A percentile compares a stretch with the other conserved stretches of the same genome.
phyloP scores from a whole-genome alignment of 805 yeast genomes.

The Metschnikowia bowlesiae region DNA sequence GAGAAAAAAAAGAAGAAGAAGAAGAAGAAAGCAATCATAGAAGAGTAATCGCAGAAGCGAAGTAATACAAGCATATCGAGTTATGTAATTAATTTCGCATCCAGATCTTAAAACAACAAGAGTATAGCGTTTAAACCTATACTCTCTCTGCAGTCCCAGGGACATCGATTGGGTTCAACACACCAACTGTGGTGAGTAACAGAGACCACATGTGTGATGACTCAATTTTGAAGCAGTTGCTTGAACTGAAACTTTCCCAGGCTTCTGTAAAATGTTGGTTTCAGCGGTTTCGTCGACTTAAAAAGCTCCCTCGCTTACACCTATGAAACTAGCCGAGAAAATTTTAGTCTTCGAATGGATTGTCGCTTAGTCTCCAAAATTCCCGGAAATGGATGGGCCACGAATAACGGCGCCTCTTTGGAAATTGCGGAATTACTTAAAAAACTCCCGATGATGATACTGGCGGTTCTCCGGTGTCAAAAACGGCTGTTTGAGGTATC shows the following conservation, averaged over 20 bases:
- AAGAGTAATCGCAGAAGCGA: conserved; percentile 18
- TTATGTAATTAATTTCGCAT: neutral
- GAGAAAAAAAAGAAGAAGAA: conserved; percentile 35
- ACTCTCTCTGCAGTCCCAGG: conserved; percentile 43
- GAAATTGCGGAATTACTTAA: conserved; percentile 45
- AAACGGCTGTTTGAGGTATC: too few relatives aligned
- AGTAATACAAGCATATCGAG: neutral
- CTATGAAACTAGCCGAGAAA: conserved; percentile 55
- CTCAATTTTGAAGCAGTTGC: conserved; percentile 39
- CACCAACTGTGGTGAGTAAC: conserved; percentile 58
- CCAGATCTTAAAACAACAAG: neutral
- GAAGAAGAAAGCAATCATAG: conserved; percentile 36
- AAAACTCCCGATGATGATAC: conserved; percentile 27
- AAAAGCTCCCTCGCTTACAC: conserved; percentile 43
- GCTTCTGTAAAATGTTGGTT: conserved; percentile 27
- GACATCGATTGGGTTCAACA: conserved; percentile 61
- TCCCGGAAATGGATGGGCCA: conserved; percentile 58
- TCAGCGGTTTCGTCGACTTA: conserved; percentile 19
- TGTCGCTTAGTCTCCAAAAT: conserved; percentile 1
- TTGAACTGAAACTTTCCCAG: conserved; percentile 32
- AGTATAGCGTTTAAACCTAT: conserved; percentile 9
- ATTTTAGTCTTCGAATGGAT: too few relatives aligned
- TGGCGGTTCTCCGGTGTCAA: too few relatives aligned
- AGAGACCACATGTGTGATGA: conserved; percentile 51
- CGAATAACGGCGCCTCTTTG: conserved; percentile 59